Conservation (phyloP, 257 asterid species). For the Solanum lycopersicoides region DNA sequence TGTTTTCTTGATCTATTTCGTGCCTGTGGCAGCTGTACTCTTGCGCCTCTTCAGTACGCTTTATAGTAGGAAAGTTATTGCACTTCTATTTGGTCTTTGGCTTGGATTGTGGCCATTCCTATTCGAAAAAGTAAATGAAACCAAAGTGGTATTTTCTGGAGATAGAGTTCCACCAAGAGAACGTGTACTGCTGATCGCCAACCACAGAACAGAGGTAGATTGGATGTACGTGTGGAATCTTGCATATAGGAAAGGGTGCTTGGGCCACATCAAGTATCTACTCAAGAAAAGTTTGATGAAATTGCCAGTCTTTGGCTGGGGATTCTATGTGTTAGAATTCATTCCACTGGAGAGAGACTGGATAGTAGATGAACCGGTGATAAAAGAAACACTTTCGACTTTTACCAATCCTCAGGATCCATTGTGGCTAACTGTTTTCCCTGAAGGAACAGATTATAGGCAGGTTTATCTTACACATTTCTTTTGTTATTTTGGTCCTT, state of each 20-base stretch:
- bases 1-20: slow-evolving; percentile 44
- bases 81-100: slow-evolving; percentile 74
- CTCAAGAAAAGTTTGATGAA: slow-evolving; percentile 86
- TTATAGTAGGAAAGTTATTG: slow-evolving; percentile 47
- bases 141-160: slow-evolving; percentile 70
- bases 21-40: slow-evolving; percentile 48
- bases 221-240: slow-evolving; percentile 98
- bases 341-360: slow-evolving; percentile 79
- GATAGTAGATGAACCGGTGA: slow-evolving; percentile 51
- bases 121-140: slow-evolving; percentile 61
- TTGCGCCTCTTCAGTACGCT: slow-evolving; percentile 47
- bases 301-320: slow-evolving; percentile 84
- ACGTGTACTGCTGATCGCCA: slow-evolving; percentile 61
- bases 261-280: slow-evolving; percentile 59
- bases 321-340: slow-evolving; percentile 68
- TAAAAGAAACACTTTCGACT: slow-evolving; percentile 38
- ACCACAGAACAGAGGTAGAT: slow-evolving; percentile 85
- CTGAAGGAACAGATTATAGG: slow-evolving; percentile 98
- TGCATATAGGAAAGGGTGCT: slow-evolving; percentile 59
- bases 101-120: slow-evolving; percentile 83
- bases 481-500: not conserved
- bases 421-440: slow-evolving; percentile 83
- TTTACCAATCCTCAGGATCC: slow-evolving; percentile 57
- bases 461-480: slow-evolving; percentile 6
- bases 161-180: slow-evolving; percentile 50